Conservation (phyloP, 2,329 filamentous ascomycete species). For the Alternaria gansuensis region DNA sequence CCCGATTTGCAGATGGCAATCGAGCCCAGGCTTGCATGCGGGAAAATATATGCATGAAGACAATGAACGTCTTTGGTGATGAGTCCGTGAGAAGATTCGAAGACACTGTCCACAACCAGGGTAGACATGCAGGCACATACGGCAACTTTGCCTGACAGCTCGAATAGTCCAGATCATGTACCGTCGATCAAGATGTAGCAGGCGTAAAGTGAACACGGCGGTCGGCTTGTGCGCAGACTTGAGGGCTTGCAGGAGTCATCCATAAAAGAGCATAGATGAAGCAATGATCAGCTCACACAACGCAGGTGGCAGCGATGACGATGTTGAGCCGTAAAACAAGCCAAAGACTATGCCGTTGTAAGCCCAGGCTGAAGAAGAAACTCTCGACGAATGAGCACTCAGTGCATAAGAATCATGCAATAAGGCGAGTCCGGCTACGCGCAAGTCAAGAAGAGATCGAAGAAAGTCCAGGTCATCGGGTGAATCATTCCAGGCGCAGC, state of each 20-base stretch:
- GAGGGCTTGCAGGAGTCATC: constrained; percentile 19
- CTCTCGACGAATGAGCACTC: constrained; percentile 18
- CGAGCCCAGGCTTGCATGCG: background rate
- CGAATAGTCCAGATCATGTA: constrained; percentile 3
- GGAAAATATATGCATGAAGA: constrained; percentile 17
- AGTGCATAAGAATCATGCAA: constrained; percentile 36
- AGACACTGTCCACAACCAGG: constrained; percentile 7
- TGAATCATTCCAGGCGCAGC: constrained; percentile 40
- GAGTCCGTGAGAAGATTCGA: background rate
- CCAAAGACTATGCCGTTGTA: constrained; percentile 16
- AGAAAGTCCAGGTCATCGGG: constrained; percentile 27
- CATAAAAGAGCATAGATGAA: constrained; percentile 24
- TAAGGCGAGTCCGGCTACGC: constrained; percentile 28
- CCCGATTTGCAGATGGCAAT: constrained; percentile 5
- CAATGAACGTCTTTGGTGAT: constrained; percentile 20
- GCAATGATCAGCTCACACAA: constrained; percentile 28
- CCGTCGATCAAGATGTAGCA: constrained; percentile 7
- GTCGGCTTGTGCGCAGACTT: constrained; percentile 5
- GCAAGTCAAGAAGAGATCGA: constrained; percentile 35
- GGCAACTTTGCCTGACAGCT: constrained; percentile 3
- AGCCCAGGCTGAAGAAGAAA: constrained; percentile 13
- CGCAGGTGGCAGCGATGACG: constrained; percentile 17
- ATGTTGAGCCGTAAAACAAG: constrained; percentile 8
- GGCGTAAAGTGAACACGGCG: constrained; percentile 5
- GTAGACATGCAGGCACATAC: constrained; percentile 8